These are phyloP conservation scores for Diversispora epigaea DNA, from an alignment of 192 early-diverging fungal genomes.

Conservation along the genomic window DNA sequence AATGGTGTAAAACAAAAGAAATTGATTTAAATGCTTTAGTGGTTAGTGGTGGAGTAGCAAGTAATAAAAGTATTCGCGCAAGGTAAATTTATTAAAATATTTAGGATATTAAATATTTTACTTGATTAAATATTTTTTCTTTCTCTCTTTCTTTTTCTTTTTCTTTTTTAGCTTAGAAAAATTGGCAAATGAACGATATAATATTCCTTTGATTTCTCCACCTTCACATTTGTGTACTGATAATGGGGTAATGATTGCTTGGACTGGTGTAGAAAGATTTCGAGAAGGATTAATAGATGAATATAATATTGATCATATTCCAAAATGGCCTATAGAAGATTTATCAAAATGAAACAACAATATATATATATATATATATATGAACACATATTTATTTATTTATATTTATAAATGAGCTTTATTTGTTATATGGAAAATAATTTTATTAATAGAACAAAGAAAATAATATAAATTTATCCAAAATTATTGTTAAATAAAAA, in stretches of 20 bases:
- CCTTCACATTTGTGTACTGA: conserved; percentile 78
- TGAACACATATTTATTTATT: too few species aligned
- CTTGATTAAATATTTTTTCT: background rate
- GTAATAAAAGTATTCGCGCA: conserved; percentile 60
- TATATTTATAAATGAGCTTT: too few species aligned
- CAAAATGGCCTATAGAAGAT: conserved; percentile 66
- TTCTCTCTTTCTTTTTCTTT: background rate
- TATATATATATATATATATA: too few species aligned
- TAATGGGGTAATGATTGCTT: conserved; percentile 85
- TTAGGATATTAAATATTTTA: background rate
- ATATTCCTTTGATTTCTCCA: conserved; percentile 64
- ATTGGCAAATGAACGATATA: conserved; percentile 40
- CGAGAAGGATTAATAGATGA: conserved; percentile 62
- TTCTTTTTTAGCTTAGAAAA: conserved; percentile 34
- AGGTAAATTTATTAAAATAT: background rate
- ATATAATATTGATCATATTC: conserved; percentile 71
- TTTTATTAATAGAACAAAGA: too few species aligned
- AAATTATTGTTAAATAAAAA: too few species aligned
- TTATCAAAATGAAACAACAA: too few species aligned
- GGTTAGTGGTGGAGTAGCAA: conserved; percentile 77
- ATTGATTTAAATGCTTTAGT: conserved; percentile 54
- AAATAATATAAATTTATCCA: too few species aligned
- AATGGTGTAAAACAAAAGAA: conserved; percentile 37
- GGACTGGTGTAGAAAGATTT: conserved; percentile 76
- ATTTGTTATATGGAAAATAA: too few species aligned